These are phyloP conservation scores for Suillus placidus DNA, from an alignment of 768 basidiomycete genomes.

Conservation along the genomic window DNA sequence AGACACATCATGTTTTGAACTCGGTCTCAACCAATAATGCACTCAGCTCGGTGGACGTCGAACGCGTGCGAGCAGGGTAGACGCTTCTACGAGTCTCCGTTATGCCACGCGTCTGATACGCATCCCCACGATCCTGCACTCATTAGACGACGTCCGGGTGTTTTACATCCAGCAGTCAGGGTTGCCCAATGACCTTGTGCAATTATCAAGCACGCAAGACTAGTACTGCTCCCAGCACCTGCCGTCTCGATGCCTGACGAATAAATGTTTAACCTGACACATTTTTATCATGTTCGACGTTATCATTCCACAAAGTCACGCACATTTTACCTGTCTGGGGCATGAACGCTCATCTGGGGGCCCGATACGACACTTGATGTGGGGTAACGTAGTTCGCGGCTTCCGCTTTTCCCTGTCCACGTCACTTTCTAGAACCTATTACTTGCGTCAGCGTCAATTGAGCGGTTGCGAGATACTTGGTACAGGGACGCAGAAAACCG, in stretches of 20 bases:
- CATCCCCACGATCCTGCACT: conserved; percentile 1
- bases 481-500: conserved; percentile 22
- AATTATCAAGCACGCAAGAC: not conserved
- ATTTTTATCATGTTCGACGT: not conserved
- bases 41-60: not conserved
- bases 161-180: not conserved
- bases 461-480: conserved; percentile 22
- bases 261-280: not conserved
- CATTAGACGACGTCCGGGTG: not conserved
- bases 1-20: not conserved
- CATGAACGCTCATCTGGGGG: conserved; percentile 19
- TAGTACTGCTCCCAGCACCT: conserved; percentile 2
- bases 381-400: conserved; percentile 20
- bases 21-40: not conserved
- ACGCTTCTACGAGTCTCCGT: not conserved
- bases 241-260: not conserved
- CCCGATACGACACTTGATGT: conserved; percentile 14
- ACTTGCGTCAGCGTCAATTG: conserved; percentile 19
- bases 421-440: conserved; percentile 21
- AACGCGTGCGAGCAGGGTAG: not conserved
- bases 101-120: not conserved
- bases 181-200: not conserved
- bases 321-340: conserved; percentile 22
- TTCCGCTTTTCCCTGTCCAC: conserved; percentile 14
- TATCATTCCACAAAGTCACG: not conserved